Evolutionary conservation across 768 basidiomycete genomes (phyloP).

Genomic region (Porphyrellus cyaneotinctus): DNA sequence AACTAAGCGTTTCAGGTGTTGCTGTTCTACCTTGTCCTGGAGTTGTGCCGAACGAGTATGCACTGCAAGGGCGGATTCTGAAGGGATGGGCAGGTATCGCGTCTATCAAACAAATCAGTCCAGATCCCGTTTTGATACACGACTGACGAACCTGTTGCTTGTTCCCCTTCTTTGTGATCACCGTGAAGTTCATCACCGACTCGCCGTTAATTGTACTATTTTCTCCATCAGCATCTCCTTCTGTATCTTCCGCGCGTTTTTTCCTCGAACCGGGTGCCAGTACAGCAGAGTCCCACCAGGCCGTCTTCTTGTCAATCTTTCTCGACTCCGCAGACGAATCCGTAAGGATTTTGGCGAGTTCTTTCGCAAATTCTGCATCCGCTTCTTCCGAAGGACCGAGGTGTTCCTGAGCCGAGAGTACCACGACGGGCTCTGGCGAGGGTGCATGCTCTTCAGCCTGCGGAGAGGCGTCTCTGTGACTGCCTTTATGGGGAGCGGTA

Average conservation of each 20-base stretch:
- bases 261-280: constrained; percentile 62
- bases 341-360: constrained; percentile 91
- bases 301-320: constrained; percentile 86
- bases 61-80: constrained; percentile 82
- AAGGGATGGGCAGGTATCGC: constrained; percentile 85
- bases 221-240: constrained; percentile 44
- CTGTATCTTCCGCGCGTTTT: constrained; percentile 59
- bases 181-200: constrained; percentile 82
- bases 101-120: constrained; percentile 42
- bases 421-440: constrained; percentile 78
- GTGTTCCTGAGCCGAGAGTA: constrained; percentile 66
- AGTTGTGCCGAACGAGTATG: constrained; percentile 89
- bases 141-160: constrained; percentile 67
- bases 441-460: constrained; percentile 63
- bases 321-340: constrained; percentile 79
- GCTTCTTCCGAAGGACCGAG: constrained; percentile 85
- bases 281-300: constrained; percentile 87
- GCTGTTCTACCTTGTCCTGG: constrained; percentile 94
- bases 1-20: constrained; percentile 93
- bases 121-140: constrained; percentile 2
- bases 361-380: constrained; percentile 91
- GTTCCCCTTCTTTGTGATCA: constrained; percentile 90
- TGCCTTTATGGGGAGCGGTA: not conserved
- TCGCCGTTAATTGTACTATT: constrained; percentile 29
- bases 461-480: not conserved